phyloP scores from a whole-genome alignment of 495 filamentous ascomycete genomes.

The Chaetomium fimeti region DNA sequence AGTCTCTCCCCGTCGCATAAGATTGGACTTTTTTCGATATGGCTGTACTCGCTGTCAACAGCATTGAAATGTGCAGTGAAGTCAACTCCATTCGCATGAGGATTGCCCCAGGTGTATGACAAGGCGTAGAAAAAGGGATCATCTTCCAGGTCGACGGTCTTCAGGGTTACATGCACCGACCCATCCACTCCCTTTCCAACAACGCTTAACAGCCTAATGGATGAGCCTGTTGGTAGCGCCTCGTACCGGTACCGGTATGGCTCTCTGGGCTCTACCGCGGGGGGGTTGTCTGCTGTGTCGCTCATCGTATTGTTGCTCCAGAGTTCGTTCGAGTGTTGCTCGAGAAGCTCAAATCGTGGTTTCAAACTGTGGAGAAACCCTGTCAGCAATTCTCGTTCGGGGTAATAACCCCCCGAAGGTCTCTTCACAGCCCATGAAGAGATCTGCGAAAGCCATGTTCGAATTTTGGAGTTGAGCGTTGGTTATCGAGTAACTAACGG shows the following conservation, averaged over 20 bases:
- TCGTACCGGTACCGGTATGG: constrained; percentile 11
- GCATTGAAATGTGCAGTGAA: constrained; percentile 18
- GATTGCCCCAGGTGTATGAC: constrained; percentile 21
- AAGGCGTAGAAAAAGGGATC: constrained; percentile 11
- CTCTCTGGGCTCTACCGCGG: not conserved
- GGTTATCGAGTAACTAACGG: no score
- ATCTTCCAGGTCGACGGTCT: constrained; percentile 9
- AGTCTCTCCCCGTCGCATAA: constrained; percentile 6
- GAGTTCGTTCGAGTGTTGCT: not conserved
- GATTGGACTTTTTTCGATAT: not conserved
- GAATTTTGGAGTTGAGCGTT: no score
- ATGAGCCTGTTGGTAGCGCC: not conserved
- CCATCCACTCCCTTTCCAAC: not conserved
- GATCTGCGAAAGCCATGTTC: no score
- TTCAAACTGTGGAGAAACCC: no score
- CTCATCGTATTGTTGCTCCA: not conserved
- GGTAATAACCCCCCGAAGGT: no score
- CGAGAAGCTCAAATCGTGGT: no score
- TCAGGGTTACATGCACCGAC: not conserved
- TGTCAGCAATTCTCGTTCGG: no score
- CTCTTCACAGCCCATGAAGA: no score
- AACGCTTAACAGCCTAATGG: constrained; percentile 4
- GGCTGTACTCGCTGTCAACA: constrained; percentile 10
- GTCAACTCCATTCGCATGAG: constrained; percentile 18
- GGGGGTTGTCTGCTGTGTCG: not conserved